phyloP scores from a whole-genome alignment of 2,329 filamentous ascomycete genomes.

The Hypoxylon sp. region DNA sequence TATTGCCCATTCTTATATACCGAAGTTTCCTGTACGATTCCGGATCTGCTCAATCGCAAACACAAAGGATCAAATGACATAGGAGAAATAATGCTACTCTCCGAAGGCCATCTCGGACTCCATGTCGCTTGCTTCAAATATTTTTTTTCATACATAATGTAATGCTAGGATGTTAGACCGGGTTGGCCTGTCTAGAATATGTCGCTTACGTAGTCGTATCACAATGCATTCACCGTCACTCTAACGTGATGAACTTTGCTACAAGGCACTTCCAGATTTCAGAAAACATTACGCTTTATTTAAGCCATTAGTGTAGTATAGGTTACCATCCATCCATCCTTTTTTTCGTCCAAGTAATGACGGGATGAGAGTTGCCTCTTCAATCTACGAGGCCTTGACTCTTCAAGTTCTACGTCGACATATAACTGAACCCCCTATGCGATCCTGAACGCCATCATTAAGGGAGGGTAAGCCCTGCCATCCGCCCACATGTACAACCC shows the following conservation, averaged over 20 bases:
- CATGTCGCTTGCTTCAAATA: background rate
- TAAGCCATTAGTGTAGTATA: conserved; percentile 33
- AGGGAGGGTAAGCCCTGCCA: conserved; percentile 15
- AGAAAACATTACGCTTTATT: conserved; percentile 41
- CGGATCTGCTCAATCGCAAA: background rate
- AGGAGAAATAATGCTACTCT: background rate
- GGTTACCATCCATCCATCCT: conserved; percentile 15
- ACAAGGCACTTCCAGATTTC: background rate
- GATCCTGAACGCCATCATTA: conserved; percentile 36
- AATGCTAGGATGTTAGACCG: background rate
- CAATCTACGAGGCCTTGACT: conserved; percentile 19
- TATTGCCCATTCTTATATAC: too few species aligned
- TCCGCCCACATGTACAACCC: conserved; percentile 33
- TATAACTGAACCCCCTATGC: background rate
- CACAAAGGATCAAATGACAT: background rate
- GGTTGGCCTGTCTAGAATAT: background rate
- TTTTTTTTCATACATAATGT: background rate
- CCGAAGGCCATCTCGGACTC: too few species aligned
- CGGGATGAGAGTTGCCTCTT: conserved; percentile 39
- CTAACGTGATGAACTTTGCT: background rate
- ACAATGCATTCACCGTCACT: background rate
- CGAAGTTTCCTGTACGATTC: too few species aligned
- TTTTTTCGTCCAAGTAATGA: conserved; percentile 23
- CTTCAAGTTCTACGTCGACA: background rate
- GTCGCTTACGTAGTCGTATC: background rate